Evolutionary conservation across 139 green algal species (phyloP).

Genomic region (Pseudopediastrum boryanum): DNA sequence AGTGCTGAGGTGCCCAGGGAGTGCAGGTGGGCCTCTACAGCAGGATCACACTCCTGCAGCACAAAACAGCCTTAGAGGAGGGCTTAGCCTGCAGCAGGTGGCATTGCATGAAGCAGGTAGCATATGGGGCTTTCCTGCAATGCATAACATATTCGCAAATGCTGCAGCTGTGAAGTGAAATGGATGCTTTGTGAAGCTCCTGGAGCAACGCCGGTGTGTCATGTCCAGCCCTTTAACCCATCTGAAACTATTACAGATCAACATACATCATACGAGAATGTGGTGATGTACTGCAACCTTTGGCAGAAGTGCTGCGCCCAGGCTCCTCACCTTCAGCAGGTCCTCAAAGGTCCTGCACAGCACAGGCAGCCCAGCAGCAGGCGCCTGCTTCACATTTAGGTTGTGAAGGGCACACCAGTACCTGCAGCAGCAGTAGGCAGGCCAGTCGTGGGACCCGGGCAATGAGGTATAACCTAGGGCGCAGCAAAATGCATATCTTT

Average conservation of each 20-base stretch:
- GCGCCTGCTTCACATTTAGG: conserved; percentile 29
- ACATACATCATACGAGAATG: background rate
- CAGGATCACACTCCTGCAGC: conserved; percentile 58
- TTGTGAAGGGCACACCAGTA: conserved; percentile 70
- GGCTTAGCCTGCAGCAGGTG: too few relatives aligned
- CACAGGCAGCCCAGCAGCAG: conserved; percentile 52
- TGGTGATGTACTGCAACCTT: background rate
- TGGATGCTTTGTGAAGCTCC: background rate
- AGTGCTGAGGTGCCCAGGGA: conserved; percentile 44
- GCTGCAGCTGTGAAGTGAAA: background rate
- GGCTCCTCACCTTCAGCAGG: conserved; percentile 49
- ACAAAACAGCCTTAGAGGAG: background rate
- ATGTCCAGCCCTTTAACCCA: background rate
- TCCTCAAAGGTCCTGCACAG: conserved; percentile 53
- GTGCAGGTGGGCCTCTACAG: conserved; percentile 51
- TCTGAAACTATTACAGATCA: background rate
- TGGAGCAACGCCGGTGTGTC: background rate
- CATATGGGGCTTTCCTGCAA: too few relatives aligned
- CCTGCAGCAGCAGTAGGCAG: too few relatives aligned
- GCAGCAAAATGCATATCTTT: too few relatives aligned
- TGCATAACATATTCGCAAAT: too few relatives aligned
- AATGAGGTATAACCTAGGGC: too few relatives aligned
- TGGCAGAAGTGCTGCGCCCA: background rate
- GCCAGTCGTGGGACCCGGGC: too few relatives aligned
- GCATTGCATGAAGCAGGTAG: too few relatives aligned